Conservation (phyloP, 495 filamentous ascomycete genomes). For the Aspergillus taichungensis region DNA sequence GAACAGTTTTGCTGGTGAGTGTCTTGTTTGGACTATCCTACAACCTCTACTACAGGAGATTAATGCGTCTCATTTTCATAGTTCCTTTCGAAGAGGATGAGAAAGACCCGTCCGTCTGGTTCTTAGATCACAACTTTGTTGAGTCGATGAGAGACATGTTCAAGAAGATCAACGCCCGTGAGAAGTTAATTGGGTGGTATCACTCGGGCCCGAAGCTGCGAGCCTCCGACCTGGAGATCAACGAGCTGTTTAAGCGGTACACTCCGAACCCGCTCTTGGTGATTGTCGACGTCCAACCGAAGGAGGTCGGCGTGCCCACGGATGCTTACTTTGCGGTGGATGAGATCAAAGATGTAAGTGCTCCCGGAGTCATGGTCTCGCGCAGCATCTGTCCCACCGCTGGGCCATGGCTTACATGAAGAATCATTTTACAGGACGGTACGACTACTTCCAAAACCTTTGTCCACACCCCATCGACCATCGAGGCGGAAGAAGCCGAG, state of each 20-base stretch:
- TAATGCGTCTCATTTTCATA: constrained; percentile 25
- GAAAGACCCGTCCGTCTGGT: constrained; percentile 97
- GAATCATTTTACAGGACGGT: constrained; percentile 59
- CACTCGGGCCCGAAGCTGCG: constrained; percentile 96
- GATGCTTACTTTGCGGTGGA: constrained; percentile 99
- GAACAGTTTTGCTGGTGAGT: constrained; percentile 94
- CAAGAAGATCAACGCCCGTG: constrained; percentile 98
- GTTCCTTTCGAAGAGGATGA: constrained; percentile 99
- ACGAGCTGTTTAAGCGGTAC: constrained; percentile 99
- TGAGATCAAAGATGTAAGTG: constrained; percentile 96
- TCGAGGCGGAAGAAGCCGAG: constrained; percentile 97
- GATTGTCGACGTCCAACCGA: constrained; percentile 97
- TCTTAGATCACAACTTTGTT: constrained; percentile 98
- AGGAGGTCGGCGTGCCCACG: constrained; percentile 94
- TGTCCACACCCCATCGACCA: constrained; percentile 97
- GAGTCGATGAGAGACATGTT: constrained; percentile 99
- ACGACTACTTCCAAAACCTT: constrained; percentile 96
- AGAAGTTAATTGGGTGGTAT: constrained; percentile 99
- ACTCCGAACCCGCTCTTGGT: constrained; percentile 92
- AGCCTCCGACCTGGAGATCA: constrained; percentile 97
- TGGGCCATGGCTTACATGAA: neutral
- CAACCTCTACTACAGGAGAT: constrained; percentile 1
- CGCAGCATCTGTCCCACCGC: neutral
- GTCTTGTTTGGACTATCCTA: constrained; percentile 6
- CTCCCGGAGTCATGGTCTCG: neutral